Evolutionary conservation across 306 rosid genomes (phyloP).

Genomic region (Trifolium pratense): DNA sequence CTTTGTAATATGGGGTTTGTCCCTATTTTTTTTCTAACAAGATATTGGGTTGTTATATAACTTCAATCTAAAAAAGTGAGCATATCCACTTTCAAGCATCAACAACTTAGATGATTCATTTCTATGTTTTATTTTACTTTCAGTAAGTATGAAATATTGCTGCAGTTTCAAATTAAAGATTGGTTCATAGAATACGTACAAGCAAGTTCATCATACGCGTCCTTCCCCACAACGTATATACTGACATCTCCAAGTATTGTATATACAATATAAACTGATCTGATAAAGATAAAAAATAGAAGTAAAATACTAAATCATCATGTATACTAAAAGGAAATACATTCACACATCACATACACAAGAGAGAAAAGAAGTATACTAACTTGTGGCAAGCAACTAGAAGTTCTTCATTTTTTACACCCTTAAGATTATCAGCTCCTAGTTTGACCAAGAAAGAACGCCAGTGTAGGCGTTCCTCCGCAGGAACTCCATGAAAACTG

Average conservation of each 20-base stretch:
- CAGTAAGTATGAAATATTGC: constrained; percentile 12
- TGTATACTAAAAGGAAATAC: not conserved
- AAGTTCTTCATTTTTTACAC: constrained; percentile 92
- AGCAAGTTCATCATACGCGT: constrained; percentile 89
- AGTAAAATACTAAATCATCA: constrained; percentile 9
- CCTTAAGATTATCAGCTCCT: constrained; percentile 94
- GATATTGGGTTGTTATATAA: not conserved
- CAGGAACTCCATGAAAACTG: constrained; percentile 97
- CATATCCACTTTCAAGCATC: constrained; percentile 35
- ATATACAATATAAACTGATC: constrained; percentile 95
- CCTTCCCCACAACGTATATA: constrained; percentile 88
- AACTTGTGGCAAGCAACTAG: constrained; percentile 95
- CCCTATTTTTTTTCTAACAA: constrained; percentile 1
- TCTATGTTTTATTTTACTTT: constrained; percentile 14
- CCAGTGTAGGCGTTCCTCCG: constrained; percentile 95
- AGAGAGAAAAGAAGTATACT: constrained; percentile 28
- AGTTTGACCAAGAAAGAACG: constrained; percentile 91
- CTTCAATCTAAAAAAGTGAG: constrained; percentile 5
- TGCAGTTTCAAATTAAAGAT: constrained; percentile 23
- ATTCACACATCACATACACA: constrained; percentile 8
- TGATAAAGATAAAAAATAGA: constrained; percentile 44
- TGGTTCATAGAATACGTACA: constrained; percentile 56
- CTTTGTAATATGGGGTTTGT: no score
- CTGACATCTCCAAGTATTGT: constrained; percentile 94
- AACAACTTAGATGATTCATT: constrained; percentile 15